Conservation (phyloP, 2,329 filamentous ascomycete species). For the Neofusicoccum ribis region DNA sequence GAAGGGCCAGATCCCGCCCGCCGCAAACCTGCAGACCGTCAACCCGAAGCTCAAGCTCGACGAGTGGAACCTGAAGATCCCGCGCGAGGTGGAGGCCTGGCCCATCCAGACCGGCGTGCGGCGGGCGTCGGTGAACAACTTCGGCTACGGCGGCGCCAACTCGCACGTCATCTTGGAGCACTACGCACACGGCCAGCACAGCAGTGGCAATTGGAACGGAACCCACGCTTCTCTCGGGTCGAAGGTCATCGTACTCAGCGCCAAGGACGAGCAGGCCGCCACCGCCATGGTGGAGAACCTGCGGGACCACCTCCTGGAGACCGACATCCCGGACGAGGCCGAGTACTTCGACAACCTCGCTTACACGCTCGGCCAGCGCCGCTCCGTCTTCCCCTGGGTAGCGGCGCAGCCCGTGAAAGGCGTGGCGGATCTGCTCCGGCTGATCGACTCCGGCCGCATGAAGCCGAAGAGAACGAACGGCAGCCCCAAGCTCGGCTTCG, state of each 20-base stretch:
- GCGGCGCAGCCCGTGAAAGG: neutral
- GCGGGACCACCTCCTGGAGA: neutral
- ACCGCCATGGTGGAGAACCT: neutral
- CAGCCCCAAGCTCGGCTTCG: conserved; percentile 15
- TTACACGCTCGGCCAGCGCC: neutral
- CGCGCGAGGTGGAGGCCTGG: too few relatives aligned
- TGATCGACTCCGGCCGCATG: neutral
- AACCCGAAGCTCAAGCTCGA: conserved; percentile 19
- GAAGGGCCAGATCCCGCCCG: conserved; percentile 25
- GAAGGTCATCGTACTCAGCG: neutral
- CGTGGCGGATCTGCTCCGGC: neutral
- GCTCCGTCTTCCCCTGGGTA: neutral
- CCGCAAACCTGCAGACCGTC: conserved; percentile 21
- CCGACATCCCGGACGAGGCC: neutral
- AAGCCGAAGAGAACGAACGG: neutral
- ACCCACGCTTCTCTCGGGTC: neutral
- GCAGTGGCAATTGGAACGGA: too few relatives aligned
- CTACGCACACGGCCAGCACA: neutral
- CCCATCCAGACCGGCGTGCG: too few relatives aligned
- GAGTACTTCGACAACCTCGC: neutral
- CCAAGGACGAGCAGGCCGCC: conserved; percentile 4
- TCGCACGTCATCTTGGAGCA: conserved; percentile 31
- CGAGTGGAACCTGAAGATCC: conserved; percentile 14
- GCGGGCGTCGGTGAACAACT: conserved; percentile 20
- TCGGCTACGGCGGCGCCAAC: conserved; percentile 30